Base-by-base conservation (phyloP, 441 rosid species). In the Eruca vesicaria region DNA sequence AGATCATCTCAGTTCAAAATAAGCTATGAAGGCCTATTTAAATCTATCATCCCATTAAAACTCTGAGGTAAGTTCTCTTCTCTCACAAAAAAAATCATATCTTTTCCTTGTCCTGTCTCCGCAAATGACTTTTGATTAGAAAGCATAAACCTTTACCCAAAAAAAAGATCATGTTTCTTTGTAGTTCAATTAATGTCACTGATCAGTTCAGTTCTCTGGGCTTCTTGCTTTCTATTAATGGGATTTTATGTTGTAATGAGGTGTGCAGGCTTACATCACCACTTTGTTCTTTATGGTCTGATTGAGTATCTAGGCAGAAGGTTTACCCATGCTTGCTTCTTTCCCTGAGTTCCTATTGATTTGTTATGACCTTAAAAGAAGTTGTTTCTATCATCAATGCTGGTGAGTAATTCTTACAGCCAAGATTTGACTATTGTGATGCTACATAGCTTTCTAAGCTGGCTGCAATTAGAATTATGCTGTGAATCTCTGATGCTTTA, bases 231-330 rank as follows among this genome's bases (percentile, higher is more conserved):
- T 48, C 48, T 43, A 28, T 26, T 74, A 19, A 66, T 65, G 58
- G 11, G 41, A 29, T 23, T 23, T 16, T 6, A 43, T 21, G 26
- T 23, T 41, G 3, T 12, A 10, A 23, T 61, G 48, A 9, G 29
- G 12, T 62, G 9, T 74, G 84, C 90, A 93, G 99, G 99, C 73
- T 80, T 93, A 69, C 99, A 91, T 81, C 93, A 92, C 41, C 98
- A 95, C 78, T 93, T 95, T 80, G 90, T 93, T 78, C 85, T 95
- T 48, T 95, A 84, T n/a, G n/a, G 98, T 82, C 86, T 95, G 8
- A 91, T 93, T 97, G 99, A 93, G 59, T 90, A 85, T 83, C 87
- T 95, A 57, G 85, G 93, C 19, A 87, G 84, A 33, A n/a, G n/a
- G n/a, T 35, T n/a, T 32, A 14, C 29, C 23, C 50, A 18, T 23